These are phyloP conservation scores for Mercurialis annua DNA, from an alignment of 345 rosid genomes.

Conservation along the genomic window DNA sequence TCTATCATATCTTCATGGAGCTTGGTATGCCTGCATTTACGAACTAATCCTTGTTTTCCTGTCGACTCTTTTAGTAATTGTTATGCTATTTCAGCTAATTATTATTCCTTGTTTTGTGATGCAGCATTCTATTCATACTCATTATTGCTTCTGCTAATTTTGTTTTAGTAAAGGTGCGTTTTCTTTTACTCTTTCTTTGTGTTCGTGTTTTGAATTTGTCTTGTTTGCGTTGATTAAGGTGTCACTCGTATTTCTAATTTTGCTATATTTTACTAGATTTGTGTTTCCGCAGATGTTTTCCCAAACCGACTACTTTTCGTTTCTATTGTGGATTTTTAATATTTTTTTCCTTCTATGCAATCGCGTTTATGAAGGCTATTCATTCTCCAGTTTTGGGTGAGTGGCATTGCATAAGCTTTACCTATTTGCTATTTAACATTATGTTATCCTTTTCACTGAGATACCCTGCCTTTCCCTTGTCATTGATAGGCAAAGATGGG, in stretches of 20 bases:
- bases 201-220: no score
- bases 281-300: conserved; percentile 58
- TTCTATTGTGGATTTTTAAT: conserved; percentile 69
- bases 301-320: conserved; percentile 47
- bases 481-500: conserved; percentile 58
- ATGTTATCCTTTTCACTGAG: conserved; percentile 8
- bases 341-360: conserved; percentile 66
- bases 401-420: conserved; percentile 22
- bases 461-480: conserved; percentile 9
- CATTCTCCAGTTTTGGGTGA: conserved; percentile 81
- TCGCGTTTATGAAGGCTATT: conserved; percentile 85
- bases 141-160: conserved; percentile 62
- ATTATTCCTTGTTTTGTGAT: background rate
- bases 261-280: conserved; percentile 31
- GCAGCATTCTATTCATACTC: conserved; percentile 59
- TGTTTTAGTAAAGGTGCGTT: conserved; percentile 71
- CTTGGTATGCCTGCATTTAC: conserved; percentile 47
- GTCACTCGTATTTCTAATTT: conserved; percentile 7
- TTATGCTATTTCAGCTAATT: background rate
- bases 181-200: background rate
- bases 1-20: conserved; percentile 77
- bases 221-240: background rate
- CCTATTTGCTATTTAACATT: conserved; percentile 7
- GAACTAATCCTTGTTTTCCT: background rate
- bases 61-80: background rate